Percentiles rank a stretch among this genome's conserved stretches.
Evolutionary conservation across 345 rosid species (phyloP).

Genomic region (Camelina laxa): DNA sequence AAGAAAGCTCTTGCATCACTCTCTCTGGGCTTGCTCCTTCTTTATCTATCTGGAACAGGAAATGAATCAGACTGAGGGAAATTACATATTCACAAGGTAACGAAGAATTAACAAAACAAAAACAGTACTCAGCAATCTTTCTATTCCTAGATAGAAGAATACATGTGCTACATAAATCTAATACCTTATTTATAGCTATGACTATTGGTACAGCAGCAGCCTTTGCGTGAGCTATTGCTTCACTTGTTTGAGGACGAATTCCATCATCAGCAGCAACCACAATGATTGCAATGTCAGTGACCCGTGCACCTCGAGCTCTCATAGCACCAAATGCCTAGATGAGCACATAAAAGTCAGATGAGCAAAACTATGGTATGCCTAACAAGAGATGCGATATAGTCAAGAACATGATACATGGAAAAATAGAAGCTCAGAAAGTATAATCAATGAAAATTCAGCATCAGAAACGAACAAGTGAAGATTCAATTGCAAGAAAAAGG

Average conservation of each 20-base stretch:
- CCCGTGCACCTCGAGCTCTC: constrained; percentile 99
- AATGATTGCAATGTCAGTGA: constrained; percentile 91
- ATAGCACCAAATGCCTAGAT: constrained; percentile 98
- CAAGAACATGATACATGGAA: constrained; percentile 22
- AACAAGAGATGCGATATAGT: constrained; percentile 4
- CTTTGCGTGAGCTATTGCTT: constrained; percentile 98
- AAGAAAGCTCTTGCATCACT: constrained; percentile 98
- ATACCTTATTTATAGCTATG: constrained; percentile 91
- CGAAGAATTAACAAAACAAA: constrained; percentile 26
- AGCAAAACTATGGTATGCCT: constrained; percentile 30
- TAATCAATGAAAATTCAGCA: constrained; percentile 8
- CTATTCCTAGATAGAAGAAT: not conserved
- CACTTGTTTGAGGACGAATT: constrained; percentile 95
- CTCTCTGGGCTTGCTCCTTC: constrained; percentile 95
- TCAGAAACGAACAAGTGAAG: constrained; percentile 16
- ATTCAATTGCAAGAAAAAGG: constrained; percentile 23
- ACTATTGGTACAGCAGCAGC: constrained; percentile 96
- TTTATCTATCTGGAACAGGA: constrained; percentile 77
- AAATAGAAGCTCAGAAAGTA: not conserved
- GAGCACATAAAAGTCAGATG: constrained; percentile 41
- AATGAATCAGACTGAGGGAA: constrained; percentile 31
- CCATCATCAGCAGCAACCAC: constrained; percentile 99
- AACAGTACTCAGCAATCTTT: constrained; percentile 22
- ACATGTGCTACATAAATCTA: constrained; percentile 20
- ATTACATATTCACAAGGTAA: constrained; percentile 33